Percentiles rank a stretch among this genome's conserved stretches.
Conservation (phyloP, 2,329 filamentous ascomycete genomes). For the Leptographium procerum region DNA sequence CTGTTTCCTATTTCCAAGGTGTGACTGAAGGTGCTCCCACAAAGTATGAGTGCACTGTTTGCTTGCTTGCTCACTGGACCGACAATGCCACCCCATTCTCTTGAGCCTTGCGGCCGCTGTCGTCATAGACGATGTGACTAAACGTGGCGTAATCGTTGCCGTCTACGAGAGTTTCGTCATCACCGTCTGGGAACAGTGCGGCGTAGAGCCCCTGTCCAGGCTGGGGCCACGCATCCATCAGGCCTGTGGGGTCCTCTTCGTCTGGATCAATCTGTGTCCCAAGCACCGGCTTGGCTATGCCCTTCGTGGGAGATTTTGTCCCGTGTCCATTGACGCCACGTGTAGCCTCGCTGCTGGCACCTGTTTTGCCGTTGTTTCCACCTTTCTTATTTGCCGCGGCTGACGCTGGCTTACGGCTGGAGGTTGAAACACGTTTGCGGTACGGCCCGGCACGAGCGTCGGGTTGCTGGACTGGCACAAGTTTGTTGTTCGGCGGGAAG, state of each 20-base stretch:
- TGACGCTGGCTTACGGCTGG: slow-evolving; percentile 3
- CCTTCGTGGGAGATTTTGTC: neutral
- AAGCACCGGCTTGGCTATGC: neutral
- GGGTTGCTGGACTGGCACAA: slow-evolving; percentile 13
- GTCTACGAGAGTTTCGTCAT: slow-evolving; percentile 18
- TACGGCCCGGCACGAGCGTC: slow-evolving; percentile 16
- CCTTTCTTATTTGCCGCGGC: neutral
- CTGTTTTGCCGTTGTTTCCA: neutral
- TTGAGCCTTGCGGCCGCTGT: neutral
- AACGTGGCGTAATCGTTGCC: slow-evolving; percentile 23
- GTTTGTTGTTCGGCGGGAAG: slow-evolving; percentile 31
- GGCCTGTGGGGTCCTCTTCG: slow-evolving; percentile 13
- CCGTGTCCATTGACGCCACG: too few species aligned
- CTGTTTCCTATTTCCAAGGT: too few species aligned
- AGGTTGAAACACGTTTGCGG: slow-evolving; percentile 7
- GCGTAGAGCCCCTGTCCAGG: slow-evolving; percentile 14
- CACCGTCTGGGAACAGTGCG: slow-evolving; percentile 18
- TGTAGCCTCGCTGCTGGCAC: too few species aligned
- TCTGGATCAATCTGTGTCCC: slow-evolving; percentile 9
- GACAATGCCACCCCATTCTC: neutral
- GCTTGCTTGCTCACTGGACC: neutral
- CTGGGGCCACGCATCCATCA: slow-evolving; percentile 12
- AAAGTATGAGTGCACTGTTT: too few species aligned
- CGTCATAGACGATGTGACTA: slow-evolving; percentile 23
- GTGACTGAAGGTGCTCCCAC: too few species aligned